Percentiles rank a stretch among this genome's conserved stretches.
phyloP scores from a whole-genome alignment of 495 filamentous ascomycete species.

The Daldinia concentrica region DNA sequence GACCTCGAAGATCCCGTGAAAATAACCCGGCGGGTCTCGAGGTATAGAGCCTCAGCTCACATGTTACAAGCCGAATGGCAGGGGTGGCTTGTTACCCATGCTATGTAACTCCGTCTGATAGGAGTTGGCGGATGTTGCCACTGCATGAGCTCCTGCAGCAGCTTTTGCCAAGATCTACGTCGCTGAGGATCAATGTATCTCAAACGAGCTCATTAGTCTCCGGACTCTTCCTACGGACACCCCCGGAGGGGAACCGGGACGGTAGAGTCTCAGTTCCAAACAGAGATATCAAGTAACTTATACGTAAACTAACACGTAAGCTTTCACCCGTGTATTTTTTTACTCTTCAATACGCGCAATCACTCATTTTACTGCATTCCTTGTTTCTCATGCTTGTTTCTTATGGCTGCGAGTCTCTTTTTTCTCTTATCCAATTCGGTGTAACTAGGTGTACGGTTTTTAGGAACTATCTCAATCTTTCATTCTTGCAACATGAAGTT shows the following conservation, averaged over 20 bases:
- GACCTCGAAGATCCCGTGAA: not conserved
- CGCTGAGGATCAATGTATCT: conserved; percentile 33
- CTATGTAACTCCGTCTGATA: conserved; percentile 31
- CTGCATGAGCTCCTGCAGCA: conserved; percentile 36
- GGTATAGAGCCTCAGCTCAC: conserved; percentile 39
- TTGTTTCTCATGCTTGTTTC: conserved; percentile 27
- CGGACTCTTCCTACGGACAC: conserved; percentile 33
- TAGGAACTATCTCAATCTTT: conserved; percentile 19
- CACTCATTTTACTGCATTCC: conserved; percentile 38
- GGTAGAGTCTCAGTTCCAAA: conserved; percentile 36
- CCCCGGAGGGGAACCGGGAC: conserved; percentile 24
- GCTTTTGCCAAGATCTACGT: conserved; percentile 31
- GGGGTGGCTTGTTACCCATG: conserved; percentile 23
- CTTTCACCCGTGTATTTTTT: conserved; percentile 10
- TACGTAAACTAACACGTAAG: conserved; percentile 43
- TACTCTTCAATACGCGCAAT: conserved; percentile 34
- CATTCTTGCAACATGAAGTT: conserved; percentile 50
- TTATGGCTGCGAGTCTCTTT: conserved; percentile 35
- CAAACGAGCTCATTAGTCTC: conserved; percentile 26
- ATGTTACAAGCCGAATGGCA: conserved; percentile 6
- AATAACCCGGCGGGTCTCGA: not conserved
- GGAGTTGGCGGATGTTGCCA: conserved; percentile 23
- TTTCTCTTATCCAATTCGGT: conserved; percentile 18
- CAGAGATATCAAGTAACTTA: conserved; percentile 40
- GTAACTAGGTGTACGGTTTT: conserved; percentile 36